Evolutionary conservation across 148 eudicot species (phyloP), one percentile per base, ranked within the genome.

Genomic region (Hydrangea macrophylla): DNA sequence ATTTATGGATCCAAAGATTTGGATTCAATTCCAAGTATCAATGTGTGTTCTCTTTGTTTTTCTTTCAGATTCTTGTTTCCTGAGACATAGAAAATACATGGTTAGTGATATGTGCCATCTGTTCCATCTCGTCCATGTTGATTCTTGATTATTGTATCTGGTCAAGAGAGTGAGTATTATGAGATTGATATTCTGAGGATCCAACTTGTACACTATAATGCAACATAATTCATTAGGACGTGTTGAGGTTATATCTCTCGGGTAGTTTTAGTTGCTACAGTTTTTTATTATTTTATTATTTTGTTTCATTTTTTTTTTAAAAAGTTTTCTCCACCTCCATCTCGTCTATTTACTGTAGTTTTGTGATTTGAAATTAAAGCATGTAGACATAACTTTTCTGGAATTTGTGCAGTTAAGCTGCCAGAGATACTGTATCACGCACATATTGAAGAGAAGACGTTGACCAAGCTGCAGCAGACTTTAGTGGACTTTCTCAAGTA

Each of bases 401-500:
- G 15, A n/a, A 11, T 28, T 56, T 71, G n/a, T n/a, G 73, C 86
- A 90, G 96, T 90, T 64, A 90, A 90, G 74, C 70, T 90, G 75
- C 96, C 96, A 10, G 81, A 80, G 73, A 58, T 90, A 40, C 70
- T 90, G 65, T 35, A 55, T 40, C 60, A 71, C 33, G 70, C 84
- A 55, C 70, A 69, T 44, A 85, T 90, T 64, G 90, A 90, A 54
- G 83, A 73, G 73, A 83, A 78, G 64, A 74, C 88, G 3, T 35
- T 82, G 58, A 57, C 70, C 55, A 78, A 83, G 75, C 66, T 90
- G 68, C 86, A 83, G 72, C 79, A 78, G 76, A 76, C 60, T 58
- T 69, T 87, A 25, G 61, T 55, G 23, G 96, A 85, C 70, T 69
- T 90, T 65, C 85, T 90, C 78, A 87, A 73, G 96, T 90, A 79